Evolutionary conservation across 2,329 filamentous ascomycete species (phyloP).

Genomic region (Aspergillus sp.): DNA sequence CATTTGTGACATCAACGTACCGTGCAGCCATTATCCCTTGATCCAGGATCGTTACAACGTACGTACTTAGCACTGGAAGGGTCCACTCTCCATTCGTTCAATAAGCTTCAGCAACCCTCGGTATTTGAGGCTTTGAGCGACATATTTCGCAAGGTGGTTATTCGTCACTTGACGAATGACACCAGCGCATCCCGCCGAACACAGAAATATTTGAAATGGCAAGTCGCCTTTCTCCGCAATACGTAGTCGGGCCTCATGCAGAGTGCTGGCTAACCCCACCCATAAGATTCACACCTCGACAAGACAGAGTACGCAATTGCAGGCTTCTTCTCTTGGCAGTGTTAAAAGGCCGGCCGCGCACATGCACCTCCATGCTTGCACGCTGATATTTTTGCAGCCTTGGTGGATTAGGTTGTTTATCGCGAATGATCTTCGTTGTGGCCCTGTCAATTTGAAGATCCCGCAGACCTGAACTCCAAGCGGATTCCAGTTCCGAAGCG

Average conservation of each 20-base stretch:
- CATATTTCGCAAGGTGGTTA: background rate
- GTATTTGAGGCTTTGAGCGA: background rate
- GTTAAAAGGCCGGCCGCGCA: background rate
- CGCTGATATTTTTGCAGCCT: background rate
- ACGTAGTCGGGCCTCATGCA: slow-evolving; percentile 9
- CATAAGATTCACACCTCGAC: slow-evolving; percentile 1
- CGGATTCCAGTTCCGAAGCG: slow-evolving; percentile 3
- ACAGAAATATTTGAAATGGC: slow-evolving; percentile 15
- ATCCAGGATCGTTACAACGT: background rate
- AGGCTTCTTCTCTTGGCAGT: background rate
- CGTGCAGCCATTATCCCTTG: slow-evolving; percentile 4
- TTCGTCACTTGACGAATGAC: slow-evolving; percentile 16
- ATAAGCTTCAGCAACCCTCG: background rate
- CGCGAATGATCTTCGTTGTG: slow-evolving; percentile 11
- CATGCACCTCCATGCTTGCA: slow-evolving; percentile 3
- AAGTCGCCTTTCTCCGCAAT: slow-evolving; percentile 23
- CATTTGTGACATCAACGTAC: background rate
- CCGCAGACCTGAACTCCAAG: background rate
- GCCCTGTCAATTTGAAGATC: slow-evolving; percentile 10
- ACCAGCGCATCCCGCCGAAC: slow-evolving; percentile 17
- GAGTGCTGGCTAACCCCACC: slow-evolving; percentile 16
- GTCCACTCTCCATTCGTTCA: background rate
- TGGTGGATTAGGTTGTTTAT: slow-evolving; percentile 9
- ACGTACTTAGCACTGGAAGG: background rate
- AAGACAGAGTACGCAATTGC: slow-evolving; percentile 5